These are phyloP conservation scores for Boletus barrowsii DNA, from an alignment of 768 basidiomycete species.

Conservation along the genomic window DNA sequence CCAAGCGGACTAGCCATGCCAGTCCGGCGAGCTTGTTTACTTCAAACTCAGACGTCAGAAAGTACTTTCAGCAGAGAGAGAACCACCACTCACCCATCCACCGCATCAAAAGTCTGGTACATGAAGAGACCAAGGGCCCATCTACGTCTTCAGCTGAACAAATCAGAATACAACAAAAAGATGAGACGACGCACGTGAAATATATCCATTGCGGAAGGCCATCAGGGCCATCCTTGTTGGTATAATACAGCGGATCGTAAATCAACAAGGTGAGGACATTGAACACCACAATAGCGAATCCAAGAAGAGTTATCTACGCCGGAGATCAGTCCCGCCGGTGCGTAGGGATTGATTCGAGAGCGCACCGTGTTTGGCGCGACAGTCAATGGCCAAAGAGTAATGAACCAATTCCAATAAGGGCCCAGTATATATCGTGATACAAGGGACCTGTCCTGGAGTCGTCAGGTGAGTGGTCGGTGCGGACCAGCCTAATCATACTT, in stretches of 20 bases:
- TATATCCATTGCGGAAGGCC: constrained; percentile 86
- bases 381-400: constrained; percentile 79
- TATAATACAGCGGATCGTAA: constrained; percentile 77
- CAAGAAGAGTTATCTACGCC: constrained; percentile 83
- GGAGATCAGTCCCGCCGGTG: background rate
- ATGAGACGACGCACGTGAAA: constrained; percentile 62
- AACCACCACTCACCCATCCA: constrained; percentile 65
- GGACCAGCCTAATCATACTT: constrained; percentile 47
- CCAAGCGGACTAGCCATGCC: constrained; percentile 98
- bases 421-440: constrained; percentile 73
- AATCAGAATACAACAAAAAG: background rate
- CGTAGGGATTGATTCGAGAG: constrained; percentile 2
- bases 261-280: constrained; percentile 84
- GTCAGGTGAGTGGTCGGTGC: background rate
- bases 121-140: constrained; percentile 88
- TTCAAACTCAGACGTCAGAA: constrained; percentile 26
- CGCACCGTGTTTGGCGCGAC: constrained; percentile 89
- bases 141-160: constrained; percentile 36
- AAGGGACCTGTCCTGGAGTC: constrained; percentile 53
- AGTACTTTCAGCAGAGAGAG: background rate
- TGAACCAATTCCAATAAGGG: constrained; percentile 90
- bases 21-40: constrained; percentile 93
- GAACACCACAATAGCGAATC: constrained; percentile 73
- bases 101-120: constrained; percentile 88
- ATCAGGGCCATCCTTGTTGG: constrained; percentile 57